Evolutionary conservation across 352 stramenopile species (phyloP).

Genomic region (Phytophthora pistaciae): DNA sequence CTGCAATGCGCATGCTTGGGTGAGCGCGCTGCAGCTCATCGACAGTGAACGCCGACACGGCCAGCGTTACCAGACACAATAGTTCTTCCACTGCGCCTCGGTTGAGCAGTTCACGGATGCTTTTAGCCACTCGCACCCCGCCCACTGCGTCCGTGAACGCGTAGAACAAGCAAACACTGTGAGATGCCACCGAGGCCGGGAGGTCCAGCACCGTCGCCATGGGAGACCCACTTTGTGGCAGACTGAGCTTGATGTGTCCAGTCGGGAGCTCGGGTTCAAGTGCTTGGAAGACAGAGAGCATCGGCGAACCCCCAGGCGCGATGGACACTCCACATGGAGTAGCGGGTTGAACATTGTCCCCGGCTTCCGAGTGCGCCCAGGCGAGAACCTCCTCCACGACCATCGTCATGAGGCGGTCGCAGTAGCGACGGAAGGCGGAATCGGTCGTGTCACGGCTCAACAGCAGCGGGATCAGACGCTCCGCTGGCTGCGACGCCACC

Average conservation of each 20-base stretch:
- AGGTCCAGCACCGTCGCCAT: constrained; percentile 16
- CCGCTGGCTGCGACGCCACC: constrained; percentile 18
- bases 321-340: constrained; percentile 21
- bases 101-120: constrained; percentile 23
- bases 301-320: constrained; percentile 12
- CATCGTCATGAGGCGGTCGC: constrained; percentile 44
- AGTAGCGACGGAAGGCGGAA: constrained; percentile 35
- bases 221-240: constrained; percentile 5
- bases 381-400: constrained; percentile 46
- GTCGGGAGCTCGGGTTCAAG: constrained; percentile 40
- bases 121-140: constrained; percentile 20
- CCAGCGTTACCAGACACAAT: constrained; percentile 32
- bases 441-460: constrained; percentile 18
- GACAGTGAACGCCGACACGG: constrained; percentile 22
- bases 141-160: constrained; percentile 17
- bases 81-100: constrained; percentile 28
- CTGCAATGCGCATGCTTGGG: constrained; percentile 27
- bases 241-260: constrained; percentile 30
- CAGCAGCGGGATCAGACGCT: constrained; percentile 24
- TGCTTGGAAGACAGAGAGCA: constrained; percentile 38
- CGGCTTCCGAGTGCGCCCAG: constrained; percentile 26
- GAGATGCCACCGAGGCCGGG: constrained; percentile 11
- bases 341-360: not conserved
- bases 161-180: constrained; percentile 36
- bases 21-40: constrained; percentile 30